Evolutionary conservation across 2,329 filamentous ascomycete genomes (phyloP).

Genomic region (Fonsecaea multimorphosa): DNA sequence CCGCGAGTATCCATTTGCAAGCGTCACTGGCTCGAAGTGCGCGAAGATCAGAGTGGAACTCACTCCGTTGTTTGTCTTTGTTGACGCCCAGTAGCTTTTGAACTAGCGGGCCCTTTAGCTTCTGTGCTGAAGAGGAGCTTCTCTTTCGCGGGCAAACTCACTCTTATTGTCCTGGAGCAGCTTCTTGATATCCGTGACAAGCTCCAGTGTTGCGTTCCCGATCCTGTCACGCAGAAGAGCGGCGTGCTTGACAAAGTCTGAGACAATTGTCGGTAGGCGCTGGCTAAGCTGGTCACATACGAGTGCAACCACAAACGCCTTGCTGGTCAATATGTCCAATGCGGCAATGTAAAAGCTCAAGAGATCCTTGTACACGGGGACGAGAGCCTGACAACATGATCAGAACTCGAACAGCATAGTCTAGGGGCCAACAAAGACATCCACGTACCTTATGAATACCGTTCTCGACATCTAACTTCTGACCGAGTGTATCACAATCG

Average conservation of each 20-base stretch:
- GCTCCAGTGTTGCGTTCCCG: background rate
- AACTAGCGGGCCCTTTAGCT: background rate
- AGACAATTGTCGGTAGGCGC: background rate
- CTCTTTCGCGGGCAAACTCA: background rate
- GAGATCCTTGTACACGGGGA: background rate
- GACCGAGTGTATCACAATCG: background rate
- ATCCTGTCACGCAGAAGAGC: background rate
- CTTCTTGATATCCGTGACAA: background rate
- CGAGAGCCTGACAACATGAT: background rate
- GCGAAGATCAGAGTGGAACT: background rate
- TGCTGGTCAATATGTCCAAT: background rate
- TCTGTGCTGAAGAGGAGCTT: background rate
- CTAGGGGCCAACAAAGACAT: background rate
- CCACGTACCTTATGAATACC: background rate
- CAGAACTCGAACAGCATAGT: background rate
- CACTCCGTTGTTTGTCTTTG: background rate
- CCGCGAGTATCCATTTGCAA: background rate
- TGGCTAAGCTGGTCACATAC: background rate
- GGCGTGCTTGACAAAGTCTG: background rate
- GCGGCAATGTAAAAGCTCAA: background rate
- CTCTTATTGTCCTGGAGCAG: background rate
- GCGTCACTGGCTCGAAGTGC: background rate
- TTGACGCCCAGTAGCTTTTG: background rate
- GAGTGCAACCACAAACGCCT: background rate
- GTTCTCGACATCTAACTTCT: background rate